These are phyloP conservation scores for Brasenia schreberi DNA, from an alignment of 164 flowering plant species.

Conservation along the genomic window DNA sequence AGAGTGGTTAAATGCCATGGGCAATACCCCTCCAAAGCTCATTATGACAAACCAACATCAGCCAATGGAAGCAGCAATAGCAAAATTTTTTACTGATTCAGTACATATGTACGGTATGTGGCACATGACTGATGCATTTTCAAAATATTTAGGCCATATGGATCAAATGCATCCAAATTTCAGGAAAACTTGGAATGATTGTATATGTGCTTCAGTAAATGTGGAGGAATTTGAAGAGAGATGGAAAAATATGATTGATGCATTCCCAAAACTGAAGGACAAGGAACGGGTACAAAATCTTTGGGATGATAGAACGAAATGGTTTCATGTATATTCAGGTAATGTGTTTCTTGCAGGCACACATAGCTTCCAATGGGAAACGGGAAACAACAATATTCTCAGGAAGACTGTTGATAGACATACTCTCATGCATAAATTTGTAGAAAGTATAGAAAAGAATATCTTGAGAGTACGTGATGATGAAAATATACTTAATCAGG, in stretches of 20 bases:
- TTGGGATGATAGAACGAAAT: not conserved
- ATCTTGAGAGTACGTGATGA: not conserved
- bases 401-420: not conserved
- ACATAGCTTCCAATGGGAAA: not conserved
- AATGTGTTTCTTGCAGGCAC: not conserved
- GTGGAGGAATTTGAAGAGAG: not conserved
- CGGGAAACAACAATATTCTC: not conserved
- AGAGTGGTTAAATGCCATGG: slow-evolving; percentile 72
- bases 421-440: not conserved
- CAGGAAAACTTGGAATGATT: slow-evolving; percentile 65
- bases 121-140: slow-evolving; percentile 67
- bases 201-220: slow-evolving; percentile 8
- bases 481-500: not conserved
- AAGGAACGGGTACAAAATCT: not conserved
- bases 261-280: not conserved
- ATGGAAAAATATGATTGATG: not conserved
- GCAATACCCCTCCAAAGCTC: slow-evolving; percentile 50
- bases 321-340: not conserved
- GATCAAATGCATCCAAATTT: slow-evolving; percentile 45
- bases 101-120: slow-evolving; percentile 77
- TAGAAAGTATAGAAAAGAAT: not conserved
- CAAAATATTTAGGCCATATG: slow-evolving; percentile 56
- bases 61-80: slow-evolving; percentile 54
- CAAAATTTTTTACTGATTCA: slow-evolving; percentile 60
- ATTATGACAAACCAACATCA: slow-evolving; percentile 71